Base-by-base conservation (phyloP, 805 yeast genomes). In the Metschnikowia santaceciliae region DNA sequence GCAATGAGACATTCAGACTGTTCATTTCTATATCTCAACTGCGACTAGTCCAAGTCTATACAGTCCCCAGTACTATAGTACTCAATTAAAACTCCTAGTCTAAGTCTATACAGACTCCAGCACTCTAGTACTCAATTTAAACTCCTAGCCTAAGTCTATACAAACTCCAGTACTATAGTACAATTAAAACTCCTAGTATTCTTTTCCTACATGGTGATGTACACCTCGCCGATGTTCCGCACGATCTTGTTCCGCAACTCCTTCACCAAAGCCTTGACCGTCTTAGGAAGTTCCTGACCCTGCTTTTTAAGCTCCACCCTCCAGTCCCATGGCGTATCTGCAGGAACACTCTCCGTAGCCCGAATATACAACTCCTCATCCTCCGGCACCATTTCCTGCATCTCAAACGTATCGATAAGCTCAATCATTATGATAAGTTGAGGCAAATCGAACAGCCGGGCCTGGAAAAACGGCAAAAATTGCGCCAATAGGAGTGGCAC, bases 401-500 rank as follows among this genome's bases (percentile, higher is more conserved):
- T 42, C 52, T 72, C 76, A 52, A 61, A 72, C 39, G 60, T 62
- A 53, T 72, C 76, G 41, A 74, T 65, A 48, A 72, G 64, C 50
- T 74, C 78, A 36, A 72, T 69, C 44, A 54, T 43, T 26, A 56
- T 51, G 20, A 54, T 47, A 30, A 51, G 54, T 48, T 55, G 63
- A 39, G 67, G 61, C 47, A 64, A 50, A 32, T 57, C 58, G 40
- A 64, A 61, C 42, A 46, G 47, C 30, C 48, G 52, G 13, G 42
- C 38, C 6, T 38, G 32, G 36, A 71, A 71, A 61, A 74, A 73
- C 15, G 82, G 81, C 43, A 71, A 57, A 14, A 80, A 57, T 50
- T 81, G 80, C n/a, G 78, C 60, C 14, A 82, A 58, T 38, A 83
- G 67, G 15, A 80, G 67, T 8, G 83, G 79, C 49, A 70, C 68